A percentile compares a stretch with the other conserved stretches of the same genome.
These are phyloP conservation scores for Metarhizium humberi DNA, from an alignment of 2,329 filamentous ascomycete species.

Conservation along the genomic window DNA sequence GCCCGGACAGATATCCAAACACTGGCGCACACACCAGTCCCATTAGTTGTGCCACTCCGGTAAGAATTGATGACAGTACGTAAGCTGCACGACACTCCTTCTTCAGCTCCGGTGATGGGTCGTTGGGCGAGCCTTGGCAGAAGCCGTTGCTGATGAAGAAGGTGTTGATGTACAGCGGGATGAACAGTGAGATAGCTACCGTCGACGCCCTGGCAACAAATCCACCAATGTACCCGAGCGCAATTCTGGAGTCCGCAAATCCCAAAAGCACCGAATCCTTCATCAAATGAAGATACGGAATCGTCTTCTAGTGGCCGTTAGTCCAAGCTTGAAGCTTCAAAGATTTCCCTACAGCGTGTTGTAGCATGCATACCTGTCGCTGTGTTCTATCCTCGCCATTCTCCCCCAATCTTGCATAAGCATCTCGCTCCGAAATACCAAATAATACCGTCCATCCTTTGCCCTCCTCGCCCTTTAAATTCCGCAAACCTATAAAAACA, in stretches of 20 bases:
- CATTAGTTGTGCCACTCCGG: conserved; percentile 78
- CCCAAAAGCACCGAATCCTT: conserved; percentile 59
- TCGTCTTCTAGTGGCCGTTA: conserved; percentile 21
- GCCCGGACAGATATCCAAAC: conserved; percentile 78
- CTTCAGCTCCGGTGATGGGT: conserved; percentile 66
- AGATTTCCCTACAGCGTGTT: background rate
- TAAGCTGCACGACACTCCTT: conserved; percentile 80
- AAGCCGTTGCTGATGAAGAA: conserved; percentile 77
- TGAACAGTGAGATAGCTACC: conserved; percentile 89
- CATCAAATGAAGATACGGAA: conserved; percentile 52
- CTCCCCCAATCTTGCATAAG: conserved; percentile 9
- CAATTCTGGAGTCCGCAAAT: conserved; percentile 67
- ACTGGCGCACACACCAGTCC: conserved; percentile 77
- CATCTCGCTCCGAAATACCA: conserved; percentile 24
- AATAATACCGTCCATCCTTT: conserved; percentile 61
- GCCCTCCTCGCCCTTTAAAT: conserved; percentile 61
- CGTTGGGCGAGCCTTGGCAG: conserved; percentile 58
- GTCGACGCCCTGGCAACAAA: conserved; percentile 93
- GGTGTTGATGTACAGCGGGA: conserved; percentile 85
- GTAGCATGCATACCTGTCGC: conserved; percentile 16
- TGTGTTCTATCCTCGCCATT: conserved; percentile 9
- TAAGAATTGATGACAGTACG: conserved; percentile 75
- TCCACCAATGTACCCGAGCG: conserved; percentile 81
- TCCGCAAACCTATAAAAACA: conserved; percentile 69
- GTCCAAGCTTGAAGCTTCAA: conserved; percentile 5